Evolutionary conservation across 1,284 basidiomycete genomes (phyloP), one percentile per base, ranked within the genome.

Genomic region (Boletus semigastroideus): DNA sequence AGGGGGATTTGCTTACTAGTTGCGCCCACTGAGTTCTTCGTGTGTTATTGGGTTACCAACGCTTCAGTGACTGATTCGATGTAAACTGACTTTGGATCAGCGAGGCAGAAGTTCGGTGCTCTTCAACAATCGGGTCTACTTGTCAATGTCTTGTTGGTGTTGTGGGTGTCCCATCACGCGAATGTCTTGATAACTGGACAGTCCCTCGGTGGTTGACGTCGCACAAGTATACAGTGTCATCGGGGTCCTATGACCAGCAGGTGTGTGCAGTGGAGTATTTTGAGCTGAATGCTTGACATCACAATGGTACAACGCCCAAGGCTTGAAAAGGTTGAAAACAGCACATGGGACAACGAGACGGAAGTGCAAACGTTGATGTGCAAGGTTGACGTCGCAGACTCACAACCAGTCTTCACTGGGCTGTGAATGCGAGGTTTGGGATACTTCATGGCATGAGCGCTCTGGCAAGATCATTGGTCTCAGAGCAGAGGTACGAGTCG

Each of bases 71-170:
- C 14, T 19, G 36, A 37, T 19, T n/a, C 8, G 4, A n/a, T 36
- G n/a, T 16, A 36, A n/a, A n/a, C 34, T 36, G n/a, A n/a, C 25
- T 34, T 12, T 17, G 16, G n/a, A 17, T 34, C 33, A n/a, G 33
- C 33, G 33, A 34, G 33, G 33, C 33, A 34, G 33, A n/a, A 37
- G n/a, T 37, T 17, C n/a, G 11, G 17, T n/a, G 72, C 78, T 39
- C 78, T 94, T 34, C 90, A 93, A 66, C 82, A 87, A n/a, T 61
- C 78, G 78, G 59, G 67, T 87, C 51, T 93, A 90, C 72, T 92
- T 93, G 62, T 67, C 78, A 25, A 67, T 82, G 69, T 72, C 13
- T 75, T 93, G 25, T 70, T 90, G 39, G 74, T 72, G 10, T 72
- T 81, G 33, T 91, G 90, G 82, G 75, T 80, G 9, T 76, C 16